Conservation (phyloP, 2,329 filamentous ascomycete genomes). For the Daldinia sp. region DNA sequence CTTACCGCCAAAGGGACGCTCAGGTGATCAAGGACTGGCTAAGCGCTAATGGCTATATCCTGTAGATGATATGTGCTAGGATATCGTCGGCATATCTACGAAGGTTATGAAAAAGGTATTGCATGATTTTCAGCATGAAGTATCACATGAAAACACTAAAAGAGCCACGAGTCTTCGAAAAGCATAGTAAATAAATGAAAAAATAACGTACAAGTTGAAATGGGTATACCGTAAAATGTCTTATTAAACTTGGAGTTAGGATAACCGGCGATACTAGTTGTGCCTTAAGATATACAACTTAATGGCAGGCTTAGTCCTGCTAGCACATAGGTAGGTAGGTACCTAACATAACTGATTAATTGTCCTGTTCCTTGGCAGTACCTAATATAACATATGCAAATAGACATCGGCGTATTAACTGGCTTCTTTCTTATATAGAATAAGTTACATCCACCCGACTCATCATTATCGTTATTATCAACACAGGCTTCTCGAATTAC, state of each 20-base stretch:
- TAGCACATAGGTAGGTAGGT: too few relatives aligned
- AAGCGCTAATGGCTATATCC: slow-evolving; percentile 59
- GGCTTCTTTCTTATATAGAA: too few relatives aligned
- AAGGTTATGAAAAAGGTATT: neutral
- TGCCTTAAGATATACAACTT: neutral
- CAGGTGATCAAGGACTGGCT: slow-evolving; percentile 84
- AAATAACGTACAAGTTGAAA: neutral
- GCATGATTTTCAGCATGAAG: neutral
- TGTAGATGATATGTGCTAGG: slow-evolving; percentile 19
- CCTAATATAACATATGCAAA: too few relatives aligned
- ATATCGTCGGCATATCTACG: neutral
- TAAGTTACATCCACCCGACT: too few relatives aligned
- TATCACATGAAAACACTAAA: neutral
- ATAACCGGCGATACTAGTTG: neutral
- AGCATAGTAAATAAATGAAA: slow-evolving; percentile 11
- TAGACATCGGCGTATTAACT: too few relatives aligned
- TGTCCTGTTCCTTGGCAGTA: too few relatives aligned
- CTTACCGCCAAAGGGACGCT: slow-evolving; percentile 83
- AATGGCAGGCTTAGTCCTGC: neutral
- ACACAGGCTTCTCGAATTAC: neutral
- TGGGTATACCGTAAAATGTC: neutral
- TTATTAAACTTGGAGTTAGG: neutral
- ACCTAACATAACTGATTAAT: too few relatives aligned
- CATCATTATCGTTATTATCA: neutral
- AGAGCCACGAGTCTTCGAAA: neutral